Evolutionary conservation across 768 basidiomycete species (phyloP).

Genomic region (Cystoderma amianthinum): DNA sequence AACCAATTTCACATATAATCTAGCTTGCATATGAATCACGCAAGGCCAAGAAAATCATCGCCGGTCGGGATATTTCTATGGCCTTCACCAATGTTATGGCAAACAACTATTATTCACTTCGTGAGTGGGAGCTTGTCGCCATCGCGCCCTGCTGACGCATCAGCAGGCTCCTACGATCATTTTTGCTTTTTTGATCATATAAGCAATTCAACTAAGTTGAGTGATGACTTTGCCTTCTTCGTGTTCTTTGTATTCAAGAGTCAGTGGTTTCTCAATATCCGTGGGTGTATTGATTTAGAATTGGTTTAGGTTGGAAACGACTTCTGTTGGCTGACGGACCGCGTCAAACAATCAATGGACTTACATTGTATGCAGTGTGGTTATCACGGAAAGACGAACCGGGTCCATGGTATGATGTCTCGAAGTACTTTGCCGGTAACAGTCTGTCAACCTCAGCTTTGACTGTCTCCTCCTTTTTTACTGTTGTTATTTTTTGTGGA

Average conservation of each 20-base stretch:
- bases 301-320: constrained; percentile 33
- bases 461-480: constrained; percentile 86
- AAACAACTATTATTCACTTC: constrained; percentile 92
- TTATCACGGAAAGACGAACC: constrained; percentile 27
- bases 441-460: constrained; percentile 74
- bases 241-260: constrained; percentile 99
- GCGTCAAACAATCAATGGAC: constrained; percentile 94
- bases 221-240: constrained; percentile 98
- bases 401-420: constrained; percentile 58
- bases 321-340: constrained; percentile 85
- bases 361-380: constrained; percentile 91
- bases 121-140: constrained; percentile 38
- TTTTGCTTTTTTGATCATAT: constrained; percentile 99
- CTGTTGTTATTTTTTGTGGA: constrained; percentile 80
- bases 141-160: constrained; percentile 5
- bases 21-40: constrained; percentile 88
- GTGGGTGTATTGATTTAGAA: too few species aligned
- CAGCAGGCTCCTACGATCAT: constrained; percentile 85
- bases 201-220: constrained; percentile 89
- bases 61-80: constrained; percentile 93
- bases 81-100: constrained; percentile 98
- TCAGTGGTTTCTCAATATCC: constrained; percentile 15
- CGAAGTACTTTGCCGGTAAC: constrained; percentile 77
- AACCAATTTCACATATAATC: background rate
- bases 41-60: constrained; percentile 91